Evolutionary conservation across 345 rosid species (phyloP).

Genomic region (Erysimum cheiranthoides): DNA sequence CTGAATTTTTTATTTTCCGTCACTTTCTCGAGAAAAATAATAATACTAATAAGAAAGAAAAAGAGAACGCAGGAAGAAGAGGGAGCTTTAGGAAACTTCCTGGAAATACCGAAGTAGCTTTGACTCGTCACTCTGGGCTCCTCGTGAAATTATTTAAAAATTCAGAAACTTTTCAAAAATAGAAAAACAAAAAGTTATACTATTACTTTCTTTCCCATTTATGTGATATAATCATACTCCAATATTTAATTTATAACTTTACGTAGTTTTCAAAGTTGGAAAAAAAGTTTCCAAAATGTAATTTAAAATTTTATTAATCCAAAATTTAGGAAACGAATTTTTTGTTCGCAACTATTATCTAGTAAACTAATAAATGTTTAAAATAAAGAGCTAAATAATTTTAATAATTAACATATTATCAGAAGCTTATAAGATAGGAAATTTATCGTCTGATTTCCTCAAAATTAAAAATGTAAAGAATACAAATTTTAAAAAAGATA

Average conservation of each 20-base stretch:
- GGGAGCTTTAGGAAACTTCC: slow-evolving; percentile 32
- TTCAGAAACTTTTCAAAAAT: not conserved
- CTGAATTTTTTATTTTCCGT: slow-evolving; percentile 31
- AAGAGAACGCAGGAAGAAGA: not conserved
- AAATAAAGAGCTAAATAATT: not conserved
- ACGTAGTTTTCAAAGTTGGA: no score
- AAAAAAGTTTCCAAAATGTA: no score
- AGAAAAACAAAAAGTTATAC: not conserved
- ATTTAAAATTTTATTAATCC: not conserved
- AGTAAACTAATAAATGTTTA: not conserved
- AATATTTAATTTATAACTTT: no score
- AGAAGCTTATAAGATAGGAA: not conserved
- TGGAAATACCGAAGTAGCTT: slow-evolving; percentile 28
- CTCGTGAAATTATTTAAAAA: slow-evolving; percentile 15
- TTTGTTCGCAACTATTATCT: not conserved
- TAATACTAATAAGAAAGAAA: not conserved
- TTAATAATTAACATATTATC: no score
- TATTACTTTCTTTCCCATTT: not conserved
- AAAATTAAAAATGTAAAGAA: not conserved
- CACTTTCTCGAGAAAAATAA: slow-evolving; percentile 35
- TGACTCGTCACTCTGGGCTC: slow-evolving; percentile 27
- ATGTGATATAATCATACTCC: not conserved
- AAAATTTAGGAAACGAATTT: not conserved
- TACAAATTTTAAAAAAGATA: not conserved
- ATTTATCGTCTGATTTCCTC: not conserved